Evolutionary conservation across 352 stramenopile species (phyloP), one percentile per base, ranked within the genome.

Genomic region (Thalassiosira livingstoniorum): DNA sequence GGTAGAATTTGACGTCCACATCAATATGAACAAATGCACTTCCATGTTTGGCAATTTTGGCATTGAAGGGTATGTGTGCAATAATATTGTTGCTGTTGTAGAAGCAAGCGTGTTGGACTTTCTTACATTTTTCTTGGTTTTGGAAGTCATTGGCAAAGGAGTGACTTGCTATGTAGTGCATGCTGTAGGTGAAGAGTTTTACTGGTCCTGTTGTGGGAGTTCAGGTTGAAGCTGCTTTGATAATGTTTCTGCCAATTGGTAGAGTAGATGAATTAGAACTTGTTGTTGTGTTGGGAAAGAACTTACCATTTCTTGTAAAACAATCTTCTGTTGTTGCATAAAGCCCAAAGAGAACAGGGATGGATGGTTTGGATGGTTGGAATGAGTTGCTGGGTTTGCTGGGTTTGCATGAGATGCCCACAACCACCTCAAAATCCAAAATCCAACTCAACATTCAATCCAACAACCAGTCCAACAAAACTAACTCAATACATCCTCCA

Each of bases 401-500:
- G n/a, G n/a, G n/a, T n/a, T n/a, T n/a, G n/a, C n/a, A n/a, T n/a
- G n/a, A n/a, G n/a, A n/a, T n/a, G n/a, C n/a, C n/a, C n/a, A n/a
- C n/a, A n/a, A n/a, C n/a, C n/a, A n/a, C n/a, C n/a, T n/a, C n/a
- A n/a, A n/a, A n/a, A n/a, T n/a, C n/a, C n/a, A n/a, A n/a, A n/a
- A n/a, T n/a, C n/a, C n/a, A n/a, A n/a, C n/a, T n/a, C n/a, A n/a
- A n/a, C n/a, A n/a, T n/a, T n/a, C n/a, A n/a, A n/a, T n/a, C n/a
- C n/a, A n/a, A n/a, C n/a, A n/a, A n/a, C n/a, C n/a, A n/a, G n/a
- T n/a, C n/a, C n/a, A n/a, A n/a, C n/a, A n/a, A n/a, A n/a, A n/a
- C n/a, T n/a, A n/a, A n/a, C n/a, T n/a, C n/a, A 95, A 81, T 35
- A 95, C 73, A 70, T 90, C 90, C n/a, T 88, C 78, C 21, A 95